Evolutionary conservation across 352 stramenopile genomes (phyloP).

Genomic region (Pythium scleroteichum): DNA sequence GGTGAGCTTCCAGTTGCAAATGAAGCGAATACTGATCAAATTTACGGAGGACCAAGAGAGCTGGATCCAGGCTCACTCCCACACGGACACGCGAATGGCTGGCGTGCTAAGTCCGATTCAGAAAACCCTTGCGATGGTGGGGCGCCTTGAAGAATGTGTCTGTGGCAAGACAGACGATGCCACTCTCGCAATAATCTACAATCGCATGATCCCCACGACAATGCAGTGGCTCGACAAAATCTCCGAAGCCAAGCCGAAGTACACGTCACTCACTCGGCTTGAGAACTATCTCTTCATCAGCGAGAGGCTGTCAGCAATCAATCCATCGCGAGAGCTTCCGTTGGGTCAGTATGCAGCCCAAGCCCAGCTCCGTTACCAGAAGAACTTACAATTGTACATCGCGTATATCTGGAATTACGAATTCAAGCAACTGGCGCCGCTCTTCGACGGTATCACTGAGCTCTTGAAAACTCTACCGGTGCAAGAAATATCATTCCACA

Average conservation of each 20-base stretch:
- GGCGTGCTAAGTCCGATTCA: conserved; percentile 64
- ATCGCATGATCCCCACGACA: conserved; percentile 57
- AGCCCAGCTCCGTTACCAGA: conserved; percentile 39
- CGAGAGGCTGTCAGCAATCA: conserved; percentile 52
- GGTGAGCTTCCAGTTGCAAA: conserved; percentile 75
- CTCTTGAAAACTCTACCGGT: conserved; percentile 55
- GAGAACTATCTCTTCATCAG: conserved; percentile 75
- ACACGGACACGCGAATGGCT: conserved; percentile 71
- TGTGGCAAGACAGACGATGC: conserved; percentile 56
- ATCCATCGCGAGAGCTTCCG: conserved; percentile 43
- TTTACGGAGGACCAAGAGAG: conserved; percentile 75
- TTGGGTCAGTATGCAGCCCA: conserved; percentile 54
- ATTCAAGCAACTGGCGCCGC: conserved; percentile 58
- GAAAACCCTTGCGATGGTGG: conserved; percentile 72
- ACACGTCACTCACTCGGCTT: conserved; percentile 53
- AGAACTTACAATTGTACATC: conserved; percentile 53
- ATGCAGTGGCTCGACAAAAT: conserved; percentile 76
- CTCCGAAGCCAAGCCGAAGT: conserved; percentile 67
- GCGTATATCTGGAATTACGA: conserved; percentile 70
- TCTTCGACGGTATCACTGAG: conserved; percentile 56
- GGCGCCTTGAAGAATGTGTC: conserved; percentile 61
- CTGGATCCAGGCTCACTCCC: conserved; percentile 61
- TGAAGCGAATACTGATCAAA: conserved; percentile 79
- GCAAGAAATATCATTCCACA: conserved; percentile 70
- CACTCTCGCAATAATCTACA: conserved; percentile 64